Evolutionary conservation across 768 basidiomycete species (phyloP), one percentile per base, ranked within the genome.

Genomic region (Lactarius tabidus): DNA sequence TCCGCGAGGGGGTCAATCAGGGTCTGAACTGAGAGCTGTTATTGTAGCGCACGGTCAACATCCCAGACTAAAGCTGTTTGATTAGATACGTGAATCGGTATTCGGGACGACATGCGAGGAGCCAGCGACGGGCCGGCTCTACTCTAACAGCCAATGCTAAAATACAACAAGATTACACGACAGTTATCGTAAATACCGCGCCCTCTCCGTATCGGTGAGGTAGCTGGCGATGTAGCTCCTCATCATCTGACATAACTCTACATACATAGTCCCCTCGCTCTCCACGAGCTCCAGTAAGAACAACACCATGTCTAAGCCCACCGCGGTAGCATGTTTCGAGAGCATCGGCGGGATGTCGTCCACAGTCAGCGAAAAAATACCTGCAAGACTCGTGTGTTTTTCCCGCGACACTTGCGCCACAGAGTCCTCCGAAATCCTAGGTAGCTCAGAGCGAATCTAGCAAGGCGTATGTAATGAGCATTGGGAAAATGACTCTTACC

Each of bases 31-130:
- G 26, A 33, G 33, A 4, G 33, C 33, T 15, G n/a, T 31, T 15
- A 20, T 31, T 8, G 9, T 36, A 28, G 62, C 79, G 63, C 60
- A 91, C 93, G 89, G 70, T 93, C 84, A 53, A 91, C 83, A 73
- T 92, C 85, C 93, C 94, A 97, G n/a, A 95, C 83, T 69, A 89
- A 93, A 1, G 87, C 93, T 64, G 82, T 87, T 60, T 89, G 82
- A 70, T 94, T 90, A 15, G 91, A 85, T 33, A 95, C 56, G 53
- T 68, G 67, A n/a, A 70, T 69, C 29, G 61, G 64, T 33, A 69
- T 69, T 54, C 58, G 63, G 17, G 39, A 45, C 29, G 48, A 51
- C 48, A 51, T 51, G 23, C 9, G 48, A 15, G 43, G 10, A 45
- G 53, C 53, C 26, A 54, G n/a, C 31, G 28, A n/a, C 31, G 54